Conservation (phyloP, 345 rosid species). For the Aegle marmelos region DNA sequence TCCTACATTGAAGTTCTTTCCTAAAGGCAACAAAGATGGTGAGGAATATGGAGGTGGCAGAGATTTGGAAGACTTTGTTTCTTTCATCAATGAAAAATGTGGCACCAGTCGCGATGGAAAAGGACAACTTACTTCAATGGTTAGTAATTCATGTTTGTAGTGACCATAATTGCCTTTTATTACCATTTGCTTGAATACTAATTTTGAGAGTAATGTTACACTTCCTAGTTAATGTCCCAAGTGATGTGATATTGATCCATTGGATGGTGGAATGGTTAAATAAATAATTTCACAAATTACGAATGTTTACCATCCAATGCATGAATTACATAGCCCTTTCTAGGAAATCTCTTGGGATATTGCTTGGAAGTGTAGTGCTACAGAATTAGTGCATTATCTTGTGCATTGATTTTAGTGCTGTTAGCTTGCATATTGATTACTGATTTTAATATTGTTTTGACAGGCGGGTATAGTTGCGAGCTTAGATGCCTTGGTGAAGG, state of each 20-base stretch:
- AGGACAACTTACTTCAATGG: slow-evolving; percentile 84
- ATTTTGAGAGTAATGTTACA: not conserved
- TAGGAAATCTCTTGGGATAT: not conserved
- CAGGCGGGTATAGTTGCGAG: slow-evolving; percentile 90
- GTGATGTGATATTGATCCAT: not conserved
- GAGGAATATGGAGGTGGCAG: slow-evolving; percentile 91
- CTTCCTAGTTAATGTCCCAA: not conserved
- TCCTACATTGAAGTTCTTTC: slow-evolving; percentile 92
- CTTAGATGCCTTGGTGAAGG: slow-evolving; percentile 78
- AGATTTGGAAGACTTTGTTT: slow-evolving; percentile 85
- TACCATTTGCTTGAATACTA: not conserved
- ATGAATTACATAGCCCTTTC: not conserved
- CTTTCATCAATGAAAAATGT: slow-evolving; percentile 75
- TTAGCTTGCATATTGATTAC: not conserved
- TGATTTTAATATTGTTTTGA: slow-evolving; percentile 2
- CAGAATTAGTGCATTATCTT: not conserved
- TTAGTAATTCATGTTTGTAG: slow-evolving; percentile 22
- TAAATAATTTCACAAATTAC: not conserved
- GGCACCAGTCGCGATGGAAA: slow-evolving; percentile 86
- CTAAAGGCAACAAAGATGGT: slow-evolving; percentile 89
- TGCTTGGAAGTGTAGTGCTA: not conserved
- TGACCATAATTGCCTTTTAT: not conserved
- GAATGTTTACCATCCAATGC: not conserved
- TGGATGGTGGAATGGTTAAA: not conserved
- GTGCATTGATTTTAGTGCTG: not conserved